Evolutionary conservation across 192 early-diverging fungal species (phyloP), one percentile per base, ranked within the genome.

Genomic region (Backusella mclennaniae): DNA sequence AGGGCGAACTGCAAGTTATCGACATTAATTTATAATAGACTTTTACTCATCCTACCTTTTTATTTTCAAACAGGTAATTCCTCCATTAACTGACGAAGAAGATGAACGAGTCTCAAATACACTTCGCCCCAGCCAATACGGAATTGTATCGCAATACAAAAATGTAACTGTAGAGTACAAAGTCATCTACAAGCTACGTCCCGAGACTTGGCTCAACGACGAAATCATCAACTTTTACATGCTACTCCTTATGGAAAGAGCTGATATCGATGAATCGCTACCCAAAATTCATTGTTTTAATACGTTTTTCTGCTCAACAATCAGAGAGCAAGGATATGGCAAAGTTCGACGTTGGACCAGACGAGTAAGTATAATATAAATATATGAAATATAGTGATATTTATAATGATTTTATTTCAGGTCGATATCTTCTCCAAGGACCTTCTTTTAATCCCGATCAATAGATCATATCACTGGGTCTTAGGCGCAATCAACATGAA

Each of bases 221-320:
- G 95, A 98, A 83, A 83, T 92, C 23, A 97, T 99, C 82, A 98
- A 99, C 79, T 96, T 93, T 83, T 99, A 97, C 81, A 89, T 93
- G 74, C 85, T 92, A 46, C 81, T 99, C 53, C 85, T 96, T 15
- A 88, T 92, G 75, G 82, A 87, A 0, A 89, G 97, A 12, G 77
- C 91, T 46, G 77, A 82, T 23, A 76, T 80, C 38, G 12, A 84
- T 6, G 49, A 73, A 0, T 68, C 56, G 23, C 71, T 90, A 44
- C 94, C 94, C 0, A 87, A 85, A 35, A 84, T 97, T 4, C 94
- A 97, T 76, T 89, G 90, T 38, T 99, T 97, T 81, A 99, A 93
- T 82, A 96, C 96, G 0, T 96, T 96, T 77, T 99, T 99, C 81
- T 98, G 90, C 81, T 80, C 88, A 42, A 93, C 85, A 6, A 80